Percentiles rank a stretch among this genome's conserved stretches.
These are phyloP conservation scores for Verticillium longisporum DNA, from an alignment of 2,329 filamentous ascomycete genomes.

Conservation along the genomic window DNA sequence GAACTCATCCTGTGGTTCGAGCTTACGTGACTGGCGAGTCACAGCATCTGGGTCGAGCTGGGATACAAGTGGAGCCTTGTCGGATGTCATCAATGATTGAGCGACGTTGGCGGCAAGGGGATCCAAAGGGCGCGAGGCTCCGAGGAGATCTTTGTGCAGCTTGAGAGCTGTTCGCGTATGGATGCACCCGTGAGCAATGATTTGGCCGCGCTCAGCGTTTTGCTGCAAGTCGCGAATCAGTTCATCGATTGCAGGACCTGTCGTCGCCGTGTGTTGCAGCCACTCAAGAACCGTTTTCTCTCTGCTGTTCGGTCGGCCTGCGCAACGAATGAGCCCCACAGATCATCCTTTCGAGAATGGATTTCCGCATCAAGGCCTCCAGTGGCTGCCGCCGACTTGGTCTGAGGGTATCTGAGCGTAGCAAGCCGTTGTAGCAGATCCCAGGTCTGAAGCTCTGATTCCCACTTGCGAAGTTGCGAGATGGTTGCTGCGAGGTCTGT, in stretches of 20 bases:
- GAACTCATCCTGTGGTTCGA: conserved; percentile 78
- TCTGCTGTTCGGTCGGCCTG: conserved; percentile 52
- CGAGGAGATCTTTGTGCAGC: conserved; percentile 69
- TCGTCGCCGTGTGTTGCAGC: conserved; percentile 71
- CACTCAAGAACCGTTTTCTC: conserved; percentile 76
- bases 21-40: conserved; percentile 67
- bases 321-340: conserved; percentile 16
- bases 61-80: conserved; percentile 65
- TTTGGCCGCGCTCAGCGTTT: conserved; percentile 70
- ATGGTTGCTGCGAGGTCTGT: conserved; percentile 14
- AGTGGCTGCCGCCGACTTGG: neutral
- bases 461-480: conserved; percentile 46
- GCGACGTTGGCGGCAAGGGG: conserved; percentile 51
- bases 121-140: conserved; percentile 37
- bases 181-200: conserved; percentile 84
- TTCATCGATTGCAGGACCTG: conserved; percentile 65
- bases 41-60: conserved; percentile 88
- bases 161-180: conserved; percentile 90
- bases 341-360: conserved; percentile 56
- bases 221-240: conserved; percentile 70
- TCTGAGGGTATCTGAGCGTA: conserved; percentile 54
- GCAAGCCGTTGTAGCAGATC: conserved; percentile 72
- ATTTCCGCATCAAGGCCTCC: neutral
- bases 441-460: conserved; percentile 87
- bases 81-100: conserved; percentile 48